Conservation (phyloP, 257 asterid genomes). For the Penstemon eatonii region DNA sequence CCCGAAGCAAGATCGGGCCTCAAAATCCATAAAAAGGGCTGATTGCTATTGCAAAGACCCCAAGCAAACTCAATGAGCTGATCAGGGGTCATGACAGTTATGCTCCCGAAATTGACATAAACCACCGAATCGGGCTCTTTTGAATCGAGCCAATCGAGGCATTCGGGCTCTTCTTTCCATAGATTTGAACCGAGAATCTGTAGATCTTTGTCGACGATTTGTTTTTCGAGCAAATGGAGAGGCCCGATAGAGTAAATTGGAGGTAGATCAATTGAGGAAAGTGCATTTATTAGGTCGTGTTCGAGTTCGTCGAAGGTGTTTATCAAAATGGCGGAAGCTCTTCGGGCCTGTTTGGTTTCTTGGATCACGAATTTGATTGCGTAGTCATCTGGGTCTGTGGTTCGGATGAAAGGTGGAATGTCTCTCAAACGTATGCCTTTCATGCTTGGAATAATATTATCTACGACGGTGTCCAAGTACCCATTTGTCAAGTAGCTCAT, state of each 20-base stretch:
- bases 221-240: constrained; percentile 35
- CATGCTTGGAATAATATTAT: constrained; percentile 38
- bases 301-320: constrained; percentile 58
- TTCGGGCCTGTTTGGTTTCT: constrained; percentile 25
- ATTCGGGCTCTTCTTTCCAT: constrained; percentile 51
- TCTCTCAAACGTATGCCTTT: constrained; percentile 43
- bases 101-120: constrained; percentile 52
- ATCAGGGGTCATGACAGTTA: constrained; percentile 37
- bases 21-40: constrained; percentile 49
- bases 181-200: constrained; percentile 41
- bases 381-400: constrained; percentile 35
- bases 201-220: constrained; percentile 19
- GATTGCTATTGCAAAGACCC: constrained; percentile 53
- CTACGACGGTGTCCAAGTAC: constrained; percentile 41
- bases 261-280: constrained; percentile 36
- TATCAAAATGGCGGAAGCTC: constrained; percentile 43
- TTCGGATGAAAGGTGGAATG: constrained; percentile 46
- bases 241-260: constrained; percentile 62
- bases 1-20: constrained; percentile 58
- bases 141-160: constrained; percentile 55
- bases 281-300: constrained; percentile 31
- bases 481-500: constrained; percentile 43
- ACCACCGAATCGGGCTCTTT: constrained; percentile 40
- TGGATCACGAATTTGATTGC: constrained; percentile 31
- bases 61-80: constrained; percentile 58